Evolutionary conservation across 176 grass and related monocot species (phyloP), one percentile per base, ranked within the genome.

Genomic region (Dactylis glomerata): DNA sequence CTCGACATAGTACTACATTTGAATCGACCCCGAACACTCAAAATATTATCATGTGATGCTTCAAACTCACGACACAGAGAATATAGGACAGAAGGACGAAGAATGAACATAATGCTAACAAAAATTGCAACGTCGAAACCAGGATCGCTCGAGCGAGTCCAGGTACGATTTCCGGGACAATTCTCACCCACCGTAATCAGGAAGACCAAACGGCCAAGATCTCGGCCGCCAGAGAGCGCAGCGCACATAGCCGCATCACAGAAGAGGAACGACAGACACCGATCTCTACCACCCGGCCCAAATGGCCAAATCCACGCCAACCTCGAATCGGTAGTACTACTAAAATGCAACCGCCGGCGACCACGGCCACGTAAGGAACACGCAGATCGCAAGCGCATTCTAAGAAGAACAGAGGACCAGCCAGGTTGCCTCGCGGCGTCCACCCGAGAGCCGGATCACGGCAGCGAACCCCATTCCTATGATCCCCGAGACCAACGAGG

Each of bases 381-480:
- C 37, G 28, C 74, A 5, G 88, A 90, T 90, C 88, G 58, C 31
- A 20, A 8, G 10, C 34, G 20, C 44, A 79, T 17, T 44, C 2
- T 8, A 22, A 46, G 7, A 22, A 40, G 76, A 83, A 38, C 9
- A 20, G 40, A 6, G 45, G 34, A 34, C 19, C 17, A 82, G 2
- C 15, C 14, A 5, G 10, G 40, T 42, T 11, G 23, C 71, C 77
- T 10, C 32, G 54, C 65, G 70, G 42, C 78, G 23, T 45, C 42
- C 41, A 72, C 63, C 52, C 42, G 19, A 54, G 73, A 86, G 64
- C 66, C 52, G 73, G 88, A 90, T 86, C 88, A 78, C 79, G 36
- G 42, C 30, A 30, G 22, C 44, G 55, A 6, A 1, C 52, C 10
- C 79, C 73, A 78, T 78, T 12, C 41, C 70, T 72, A 15, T 65